Percentiles rank a stretch among this genome's conserved stretches.
Conservation (phyloP, 164 flowering plant genomes). For the Vitis labrusca region DNA sequence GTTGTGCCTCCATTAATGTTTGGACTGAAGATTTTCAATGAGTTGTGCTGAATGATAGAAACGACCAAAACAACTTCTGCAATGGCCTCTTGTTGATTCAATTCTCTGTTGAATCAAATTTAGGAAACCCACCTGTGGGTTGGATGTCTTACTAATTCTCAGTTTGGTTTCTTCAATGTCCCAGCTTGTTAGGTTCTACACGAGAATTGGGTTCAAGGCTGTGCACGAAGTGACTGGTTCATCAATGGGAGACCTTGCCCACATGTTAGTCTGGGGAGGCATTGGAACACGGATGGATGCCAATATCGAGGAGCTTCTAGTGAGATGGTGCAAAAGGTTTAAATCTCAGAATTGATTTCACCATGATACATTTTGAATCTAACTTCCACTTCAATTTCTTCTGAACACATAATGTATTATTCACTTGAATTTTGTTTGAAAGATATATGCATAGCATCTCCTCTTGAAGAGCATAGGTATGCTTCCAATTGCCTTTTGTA, state of each 20-base stretch:
- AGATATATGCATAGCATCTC: too few relatives aligned
- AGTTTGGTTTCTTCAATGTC: neutral
- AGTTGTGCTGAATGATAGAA: too few relatives aligned
- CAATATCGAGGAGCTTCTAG: slow-evolving; percentile 54
- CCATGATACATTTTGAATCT: neutral
- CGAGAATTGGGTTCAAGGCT: slow-evolving; percentile 71
- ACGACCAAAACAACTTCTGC: too few relatives aligned
- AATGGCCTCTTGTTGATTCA: too few relatives aligned
- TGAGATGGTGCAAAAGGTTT: slow-evolving; percentile 75
- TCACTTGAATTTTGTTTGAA: too few relatives aligned
- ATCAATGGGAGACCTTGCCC: slow-evolving; percentile 53
- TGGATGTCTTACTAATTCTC: neutral
- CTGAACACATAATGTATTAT: neutral
- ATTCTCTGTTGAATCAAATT: neutral
- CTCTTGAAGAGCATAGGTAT: too few relatives aligned
- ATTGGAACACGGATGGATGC: slow-evolving; percentile 88
- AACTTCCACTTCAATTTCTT: neutral
- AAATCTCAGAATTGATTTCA: slow-evolving; percentile 25
- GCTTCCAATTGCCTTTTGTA: too few relatives aligned
- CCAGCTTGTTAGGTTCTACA: slow-evolving; percentile 86
- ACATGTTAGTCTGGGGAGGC: slow-evolving; percentile 91
- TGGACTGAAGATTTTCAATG: too few relatives aligned
- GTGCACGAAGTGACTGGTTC: slow-evolving; percentile 76
- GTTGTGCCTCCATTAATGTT: too few relatives aligned
- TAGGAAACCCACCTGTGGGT: neutral